These are phyloP conservation scores for Solanum hybrid DNA, from an alignment of 305 asterid genomes.

Conservation along the genomic window DNA sequence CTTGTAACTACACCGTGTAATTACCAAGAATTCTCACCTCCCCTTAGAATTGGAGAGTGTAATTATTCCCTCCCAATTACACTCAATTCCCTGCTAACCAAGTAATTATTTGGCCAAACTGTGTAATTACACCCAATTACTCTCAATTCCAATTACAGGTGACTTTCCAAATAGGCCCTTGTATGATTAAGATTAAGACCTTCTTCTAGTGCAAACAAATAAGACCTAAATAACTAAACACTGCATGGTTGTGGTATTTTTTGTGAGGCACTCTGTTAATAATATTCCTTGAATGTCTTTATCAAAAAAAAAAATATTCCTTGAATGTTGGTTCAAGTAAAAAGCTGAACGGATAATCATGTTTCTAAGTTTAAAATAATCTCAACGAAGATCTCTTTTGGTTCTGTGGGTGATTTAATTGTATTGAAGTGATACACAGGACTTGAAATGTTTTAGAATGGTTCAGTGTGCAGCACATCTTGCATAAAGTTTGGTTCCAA, in stretches of 20 bases:
- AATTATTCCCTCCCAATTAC: background rate
- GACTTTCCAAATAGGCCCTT: background rate
- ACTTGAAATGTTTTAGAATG: background rate
- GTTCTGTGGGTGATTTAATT: background rate
- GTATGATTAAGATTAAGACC: background rate
- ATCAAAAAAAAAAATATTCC: background rate
- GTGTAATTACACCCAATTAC: background rate
- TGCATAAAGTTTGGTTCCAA: background rate
- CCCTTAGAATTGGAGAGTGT: background rate
- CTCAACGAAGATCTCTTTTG: background rate
- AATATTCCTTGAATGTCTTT: background rate
- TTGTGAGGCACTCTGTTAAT: background rate
- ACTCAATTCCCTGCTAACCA: background rate
- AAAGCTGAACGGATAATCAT: background rate
- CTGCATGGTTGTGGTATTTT: background rate
- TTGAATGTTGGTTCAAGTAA: background rate
- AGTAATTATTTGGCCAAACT: background rate
- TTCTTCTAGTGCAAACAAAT: background rate
- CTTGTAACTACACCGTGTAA: background rate
- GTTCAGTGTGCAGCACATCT: background rate
- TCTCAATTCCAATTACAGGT: background rate
- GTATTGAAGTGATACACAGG: background rate
- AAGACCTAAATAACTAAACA: background rate
- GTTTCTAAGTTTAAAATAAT: background rate
- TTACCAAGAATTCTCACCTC: background rate